Percentiles rank a stretch among this genome's conserved stretches.
Conservation (phyloP, 345 rosid species). For the Turritis glabra region DNA sequence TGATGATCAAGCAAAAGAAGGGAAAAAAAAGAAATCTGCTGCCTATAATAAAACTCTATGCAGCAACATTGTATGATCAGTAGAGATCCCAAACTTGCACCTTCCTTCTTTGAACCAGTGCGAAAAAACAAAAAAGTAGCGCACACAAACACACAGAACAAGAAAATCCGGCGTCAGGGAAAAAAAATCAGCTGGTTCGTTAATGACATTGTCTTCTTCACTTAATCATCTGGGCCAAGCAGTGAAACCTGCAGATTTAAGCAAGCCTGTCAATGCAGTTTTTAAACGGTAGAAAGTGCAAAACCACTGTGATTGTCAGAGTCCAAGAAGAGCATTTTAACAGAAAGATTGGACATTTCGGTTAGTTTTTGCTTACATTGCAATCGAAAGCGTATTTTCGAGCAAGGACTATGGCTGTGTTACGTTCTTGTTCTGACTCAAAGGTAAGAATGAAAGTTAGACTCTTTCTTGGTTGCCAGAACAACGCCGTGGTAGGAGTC, state of each 20-base stretch:
- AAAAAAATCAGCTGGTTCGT: conserved; percentile 26
- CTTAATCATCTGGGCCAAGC: conserved; percentile 76
- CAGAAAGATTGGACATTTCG: not conserved
- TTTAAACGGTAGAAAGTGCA: not conserved
- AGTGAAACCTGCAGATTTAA: conserved; percentile 64
- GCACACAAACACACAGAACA: conserved; percentile 35
- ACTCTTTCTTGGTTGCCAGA: conserved; percentile 96
- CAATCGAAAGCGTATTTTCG: conserved; percentile 87
- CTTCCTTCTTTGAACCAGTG: conserved; percentile 33
- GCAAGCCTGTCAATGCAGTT: not conserved
- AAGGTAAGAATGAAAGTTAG: conserved; percentile 69
- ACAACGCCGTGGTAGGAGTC: conserved; percentile 63
- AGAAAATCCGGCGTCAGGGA: conserved; percentile 16
- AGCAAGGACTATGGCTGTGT: conserved; percentile 75
- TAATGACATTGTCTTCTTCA: conserved; percentile 27
- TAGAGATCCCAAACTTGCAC: conserved; percentile 32
- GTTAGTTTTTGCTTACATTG: conserved; percentile 52
- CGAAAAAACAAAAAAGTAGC: conserved; percentile 1
- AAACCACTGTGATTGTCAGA: not conserved
- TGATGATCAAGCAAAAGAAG: conserved; percentile 17
- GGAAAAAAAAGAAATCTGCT: conserved; percentile 13
- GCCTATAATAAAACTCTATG: conserved; percentile 38
- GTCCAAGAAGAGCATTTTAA: not conserved
- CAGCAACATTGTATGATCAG: conserved; percentile 35
- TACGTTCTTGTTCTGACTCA: conserved; percentile 87